A percentile compares a stretch with the other conserved stretches of the same genome.
phyloP scores from a whole-genome alignment of 352 stramenopile genomes.

The Pythium dissimile region DNA sequence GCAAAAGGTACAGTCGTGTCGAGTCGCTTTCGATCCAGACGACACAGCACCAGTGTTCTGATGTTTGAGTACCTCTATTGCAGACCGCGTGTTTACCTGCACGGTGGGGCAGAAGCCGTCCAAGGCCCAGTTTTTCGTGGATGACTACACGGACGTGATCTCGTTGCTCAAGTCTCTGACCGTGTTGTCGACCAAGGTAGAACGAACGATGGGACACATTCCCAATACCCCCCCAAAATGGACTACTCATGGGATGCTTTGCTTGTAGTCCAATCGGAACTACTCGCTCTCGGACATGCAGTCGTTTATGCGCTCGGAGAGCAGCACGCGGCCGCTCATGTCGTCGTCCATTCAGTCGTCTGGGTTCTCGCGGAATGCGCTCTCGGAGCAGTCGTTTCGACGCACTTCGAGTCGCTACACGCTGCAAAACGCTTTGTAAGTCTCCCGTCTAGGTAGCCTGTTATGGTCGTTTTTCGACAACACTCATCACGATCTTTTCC shows the following conservation, averaged over 20 bases:
- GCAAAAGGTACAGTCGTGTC: conserved; percentile 39
- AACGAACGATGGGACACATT: background rate
- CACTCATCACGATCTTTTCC: background rate
- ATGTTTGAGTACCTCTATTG: background rate
- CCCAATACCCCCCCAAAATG: background rate
- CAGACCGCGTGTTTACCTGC: conserved; percentile 91
- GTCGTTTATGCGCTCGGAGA: conserved; percentile 47
- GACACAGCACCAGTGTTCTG: conserved; percentile 1
- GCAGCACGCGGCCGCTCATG: conserved; percentile 45
- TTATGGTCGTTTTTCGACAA: too few relatives aligned
- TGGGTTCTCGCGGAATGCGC: conserved; percentile 37
- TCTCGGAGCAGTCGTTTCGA: conserved; percentile 50
- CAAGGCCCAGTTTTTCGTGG: conserved; percentile 95
- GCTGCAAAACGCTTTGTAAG: conserved; percentile 53
- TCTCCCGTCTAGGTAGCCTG: background rate
- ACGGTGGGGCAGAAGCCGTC: conserved; percentile 98
- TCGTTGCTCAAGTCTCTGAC: conserved; percentile 85
- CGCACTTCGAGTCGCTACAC: conserved; percentile 47
- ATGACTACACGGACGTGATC: conserved; percentile 95
- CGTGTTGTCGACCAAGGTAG: conserved; percentile 72
- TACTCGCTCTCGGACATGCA: conserved; percentile 86
- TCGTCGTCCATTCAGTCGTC: conserved; percentile 36
- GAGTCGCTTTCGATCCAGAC: too few relatives aligned
- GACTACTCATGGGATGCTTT: background rate
- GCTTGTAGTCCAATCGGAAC: conserved; percentile 64